A percentile compares a stretch with the other conserved stretches of the same genome.
Evolutionary conservation across 1,284 basidiomycete genomes (phyloP).

Genomic region (Phaffia rhodozyma): DNA sequence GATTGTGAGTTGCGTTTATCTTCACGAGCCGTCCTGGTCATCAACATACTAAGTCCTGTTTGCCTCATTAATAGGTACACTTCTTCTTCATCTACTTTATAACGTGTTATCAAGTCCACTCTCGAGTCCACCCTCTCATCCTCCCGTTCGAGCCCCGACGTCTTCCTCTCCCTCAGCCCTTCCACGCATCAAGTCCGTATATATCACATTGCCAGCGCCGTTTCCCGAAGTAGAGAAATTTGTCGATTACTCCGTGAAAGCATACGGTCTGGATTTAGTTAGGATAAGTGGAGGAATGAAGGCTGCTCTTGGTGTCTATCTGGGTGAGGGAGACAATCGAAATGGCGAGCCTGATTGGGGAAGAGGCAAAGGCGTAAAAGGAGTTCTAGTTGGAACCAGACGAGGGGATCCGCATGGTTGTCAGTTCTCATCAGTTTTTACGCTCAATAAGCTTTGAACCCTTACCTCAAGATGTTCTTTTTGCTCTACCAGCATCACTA

Average conservation of each 20-base stretch:
- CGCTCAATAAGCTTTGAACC: not conserved
- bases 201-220: slow-evolving; percentile 81
- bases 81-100: slow-evolving; percentile 75
- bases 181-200: slow-evolving; percentile 60
- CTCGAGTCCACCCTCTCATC: slow-evolving; percentile 19
- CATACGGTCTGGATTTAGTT: slow-evolving; percentile 72
- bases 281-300: slow-evolving; percentile 72
- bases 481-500: slow-evolving; percentile 41
- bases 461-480: not conserved
- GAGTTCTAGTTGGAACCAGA: slow-evolving; percentile 80
- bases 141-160: slow-evolving; percentile 3
- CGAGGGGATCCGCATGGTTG: slow-evolving; percentile 85
- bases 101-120: slow-evolving; percentile 7
- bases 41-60: not conserved
- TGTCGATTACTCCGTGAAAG: slow-evolving; percentile 50
- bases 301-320: slow-evolving; percentile 62
- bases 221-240: slow-evolving; percentile 77
- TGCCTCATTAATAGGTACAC: slow-evolving; percentile 55
- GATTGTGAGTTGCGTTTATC: slow-evolving; percentile 59
- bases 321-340: slow-evolving; percentile 39
- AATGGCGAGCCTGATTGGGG: slow-evolving; percentile 31
- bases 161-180: slow-evolving; percentile 20
- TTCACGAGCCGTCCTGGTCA: not conserved
- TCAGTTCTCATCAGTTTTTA: slow-evolving; percentile 35
- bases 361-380: slow-evolving; percentile 43